Base-by-base conservation (phyloP, 2,329 filamentous ascomycete species). In the Reticulascus tulasneorum region DNA sequence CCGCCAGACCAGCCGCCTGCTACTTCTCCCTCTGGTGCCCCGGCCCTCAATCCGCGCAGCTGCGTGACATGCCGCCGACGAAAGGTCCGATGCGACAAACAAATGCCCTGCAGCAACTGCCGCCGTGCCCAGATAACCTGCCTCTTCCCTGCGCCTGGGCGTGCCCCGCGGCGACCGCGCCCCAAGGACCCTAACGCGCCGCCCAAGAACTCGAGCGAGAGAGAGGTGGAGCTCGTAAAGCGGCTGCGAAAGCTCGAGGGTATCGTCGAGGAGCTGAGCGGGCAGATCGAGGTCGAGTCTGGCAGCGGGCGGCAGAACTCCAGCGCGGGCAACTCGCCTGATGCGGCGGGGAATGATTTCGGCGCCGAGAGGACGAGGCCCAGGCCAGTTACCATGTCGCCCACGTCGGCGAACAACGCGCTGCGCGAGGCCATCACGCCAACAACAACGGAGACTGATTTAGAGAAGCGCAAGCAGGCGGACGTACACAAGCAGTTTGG, bases 31-130 rank as follows among this genome's bases (percentile, higher is more conserved):
- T 36, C 41, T 15, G 46, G 50, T 11, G 46, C 50, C 17, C 58
- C 61, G 7, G 58, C 57, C 23, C 40, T 71, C 29, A 72, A 72
- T 43, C 69, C 69, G 20, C 60, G 69, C 42, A 71, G 67, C 43
- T 72, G 69, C 47, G 67, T 73, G 13, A 71, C 67, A 24, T 73
- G 69, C 43, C 62, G 69, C 9, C 64, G 69, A 28, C 66, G 80
- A 44, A 84, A 86, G 58, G 84, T 89, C 36, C 82, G 83, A 51
- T 89, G 84, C 68, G 82, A 89, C 64, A 88, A 88, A 64, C 72
- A 77, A 50, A 78, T 86, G 67, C 82, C 84, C 12, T 89, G 84
- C 58, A 78, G 78, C 49, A 88, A 89, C 56, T 89, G 84, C 56
- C 75, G 75, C 26, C 77, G 82, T 46, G 82, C 81, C 25, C 67